Evolutionary conservation across 2,329 filamentous ascomycete genomes (phyloP).

Genomic region (Bipolaris cookei): DNA sequence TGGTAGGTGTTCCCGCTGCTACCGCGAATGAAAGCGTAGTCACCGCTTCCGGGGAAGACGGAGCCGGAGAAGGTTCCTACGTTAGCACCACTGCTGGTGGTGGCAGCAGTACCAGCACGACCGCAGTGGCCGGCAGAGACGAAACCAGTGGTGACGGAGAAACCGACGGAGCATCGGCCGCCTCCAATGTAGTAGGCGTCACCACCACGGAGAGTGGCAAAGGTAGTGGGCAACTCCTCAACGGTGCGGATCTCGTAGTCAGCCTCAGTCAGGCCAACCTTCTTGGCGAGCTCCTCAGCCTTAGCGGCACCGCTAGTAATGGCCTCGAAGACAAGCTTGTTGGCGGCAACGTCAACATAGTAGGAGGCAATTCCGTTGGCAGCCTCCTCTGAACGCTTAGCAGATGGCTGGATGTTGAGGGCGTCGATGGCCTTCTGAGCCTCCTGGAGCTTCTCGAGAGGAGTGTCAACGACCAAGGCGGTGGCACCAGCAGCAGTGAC

Average conservation of each 20-base stretch:
- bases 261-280: constrained; percentile 47
- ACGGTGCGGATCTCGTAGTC: constrained; percentile 51
- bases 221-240: constrained; percentile 43
- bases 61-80: constrained; percentile 50
- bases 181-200: constrained; percentile 49
- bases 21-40: constrained; percentile 50
- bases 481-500: constrained; percentile 49
- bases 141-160: constrained; percentile 52
- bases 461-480: constrained; percentile 43
- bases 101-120: constrained; percentile 37
- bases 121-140: constrained; percentile 53
- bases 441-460: constrained; percentile 47
- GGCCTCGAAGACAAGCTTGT: constrained; percentile 53
- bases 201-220: constrained; percentile 48
- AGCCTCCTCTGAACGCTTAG: constrained; percentile 30
- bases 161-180: constrained; percentile 51
- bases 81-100: constrained; percentile 41
- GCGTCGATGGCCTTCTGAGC: constrained; percentile 51
- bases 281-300: constrained; percentile 46
- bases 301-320: constrained; percentile 46
- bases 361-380: constrained; percentile 47
- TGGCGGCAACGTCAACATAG: constrained; percentile 50
- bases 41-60: constrained; percentile 49
- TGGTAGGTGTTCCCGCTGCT: constrained; percentile 42
- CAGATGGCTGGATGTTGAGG: constrained; percentile 37